Conservation (phyloP, 225 moss, liverwort and hornwort genomes). For the Straminergon stramineum region DNA sequence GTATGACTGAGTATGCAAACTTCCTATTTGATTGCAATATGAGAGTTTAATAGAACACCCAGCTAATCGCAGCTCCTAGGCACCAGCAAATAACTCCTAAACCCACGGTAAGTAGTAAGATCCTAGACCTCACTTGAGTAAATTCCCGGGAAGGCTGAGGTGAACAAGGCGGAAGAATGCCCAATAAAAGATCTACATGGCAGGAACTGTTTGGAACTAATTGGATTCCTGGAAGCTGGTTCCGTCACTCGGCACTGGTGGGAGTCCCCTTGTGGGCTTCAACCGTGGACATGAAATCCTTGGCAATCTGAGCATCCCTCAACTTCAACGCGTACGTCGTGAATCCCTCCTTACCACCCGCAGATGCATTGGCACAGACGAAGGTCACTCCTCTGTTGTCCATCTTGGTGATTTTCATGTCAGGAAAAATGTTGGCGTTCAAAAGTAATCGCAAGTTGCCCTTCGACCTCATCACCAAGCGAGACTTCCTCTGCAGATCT, state of each 20-base stretch:
- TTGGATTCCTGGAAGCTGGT: not conserved
- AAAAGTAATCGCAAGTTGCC: slow-evolving; percentile 76
- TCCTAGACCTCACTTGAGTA: slow-evolving; percentile 4
- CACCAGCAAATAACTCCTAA: slow-evolving; percentile 4
- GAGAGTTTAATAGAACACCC: slow-evolving; percentile 12
- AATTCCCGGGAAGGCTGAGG: not conserved
- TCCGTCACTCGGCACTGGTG: slow-evolving; percentile 13
- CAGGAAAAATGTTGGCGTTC: slow-evolving; percentile 78
- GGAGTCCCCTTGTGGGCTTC: slow-evolving; percentile 54
- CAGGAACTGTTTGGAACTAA: not conserved
- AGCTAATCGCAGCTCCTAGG: slow-evolving; percentile 2
- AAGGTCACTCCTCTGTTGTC: slow-evolving; percentile 84
- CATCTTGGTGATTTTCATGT: slow-evolving; percentile 94
- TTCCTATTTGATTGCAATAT: slow-evolving; percentile 23
- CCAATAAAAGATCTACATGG: not conserved
- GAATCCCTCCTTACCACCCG: slow-evolving; percentile 56
- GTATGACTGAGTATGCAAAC: slow-evolving; percentile 10
- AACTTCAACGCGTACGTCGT: slow-evolving; percentile 72
- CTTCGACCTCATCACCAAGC: slow-evolving; percentile 86
- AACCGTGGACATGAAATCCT: slow-evolving; percentile 60
- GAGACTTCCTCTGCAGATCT: slow-evolving; percentile 58
- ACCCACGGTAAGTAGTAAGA: slow-evolving; percentile 1
- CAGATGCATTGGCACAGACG: slow-evolving; percentile 72
- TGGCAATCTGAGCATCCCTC: slow-evolving; percentile 54
- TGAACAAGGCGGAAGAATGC: not conserved